Evolutionary conservation across 768 basidiomycete species (phyloP).

Genomic region (Sporobolomyces phaffii): DNA sequence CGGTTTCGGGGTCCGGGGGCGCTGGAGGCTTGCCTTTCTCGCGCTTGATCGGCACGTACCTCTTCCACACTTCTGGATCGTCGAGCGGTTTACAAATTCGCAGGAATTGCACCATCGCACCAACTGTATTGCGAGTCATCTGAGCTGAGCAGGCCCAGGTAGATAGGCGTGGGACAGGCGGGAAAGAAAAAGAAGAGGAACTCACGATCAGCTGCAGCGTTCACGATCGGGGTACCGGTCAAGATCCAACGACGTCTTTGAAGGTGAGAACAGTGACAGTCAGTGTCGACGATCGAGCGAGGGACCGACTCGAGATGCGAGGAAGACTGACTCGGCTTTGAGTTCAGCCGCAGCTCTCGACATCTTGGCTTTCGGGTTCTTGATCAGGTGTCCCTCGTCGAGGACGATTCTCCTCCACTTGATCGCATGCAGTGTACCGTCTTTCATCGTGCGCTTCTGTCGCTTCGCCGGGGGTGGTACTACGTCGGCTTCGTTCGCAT

Average conservation of each 20-base stretch:
- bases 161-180: background rate
- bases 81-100: constrained; percentile 79
- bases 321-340: constrained; percentile 54
- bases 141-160: too few relatives aligned
- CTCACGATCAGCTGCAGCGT: constrained; percentile 57
- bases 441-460: constrained; percentile 51
- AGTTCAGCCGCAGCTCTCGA: constrained; percentile 62
- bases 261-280: constrained; percentile 28
- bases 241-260: constrained; percentile 45
- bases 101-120: constrained; percentile 76
- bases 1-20: background rate
- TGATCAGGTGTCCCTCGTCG: constrained; percentile 82
- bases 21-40: constrained; percentile 2
- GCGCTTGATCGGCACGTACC: constrained; percentile 53
- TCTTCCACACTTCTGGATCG: constrained; percentile 72
- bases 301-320: background rate
- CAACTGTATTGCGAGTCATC: too few relatives aligned
- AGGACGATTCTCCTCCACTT: constrained; percentile 82
- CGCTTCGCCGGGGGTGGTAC: constrained; percentile 57
- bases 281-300: constrained; percentile 22
- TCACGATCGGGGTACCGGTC: constrained; percentile 71
- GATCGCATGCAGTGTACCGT: constrained; percentile 58
- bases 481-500: constrained; percentile 33
- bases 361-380: constrained; percentile 82
- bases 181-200: constrained; percentile 52